Conservation (phyloP, 352 stramenopile species). For the Phytophthora podocarpi region DNA sequence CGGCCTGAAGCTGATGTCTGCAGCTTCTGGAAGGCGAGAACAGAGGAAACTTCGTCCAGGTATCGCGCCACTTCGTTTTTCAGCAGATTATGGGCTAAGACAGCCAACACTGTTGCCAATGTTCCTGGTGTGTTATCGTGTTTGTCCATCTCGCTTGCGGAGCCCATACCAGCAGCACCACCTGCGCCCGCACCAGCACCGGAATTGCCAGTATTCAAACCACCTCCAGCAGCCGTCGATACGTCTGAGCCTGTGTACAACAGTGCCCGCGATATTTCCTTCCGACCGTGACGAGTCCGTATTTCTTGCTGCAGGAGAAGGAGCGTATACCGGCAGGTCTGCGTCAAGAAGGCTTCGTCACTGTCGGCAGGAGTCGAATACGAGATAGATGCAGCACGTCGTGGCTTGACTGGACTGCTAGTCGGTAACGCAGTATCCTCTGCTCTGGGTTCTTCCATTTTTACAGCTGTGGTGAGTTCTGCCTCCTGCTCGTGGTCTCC, state of each 20-base stretch:
- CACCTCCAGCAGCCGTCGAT: slow-evolving; percentile 17
- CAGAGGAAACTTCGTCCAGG: slow-evolving; percentile 69
- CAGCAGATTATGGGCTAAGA: slow-evolving; percentile 80
- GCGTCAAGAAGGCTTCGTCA: slow-evolving; percentile 58
- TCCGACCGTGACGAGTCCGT: slow-evolving; percentile 71
- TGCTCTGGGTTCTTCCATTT: slow-evolving; percentile 21
- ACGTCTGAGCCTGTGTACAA: slow-evolving; percentile 51
- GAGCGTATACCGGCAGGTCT: slow-evolving; percentile 73
- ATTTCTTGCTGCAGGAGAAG: slow-evolving; percentile 86
- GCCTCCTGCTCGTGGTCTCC: slow-evolving; percentile 18
- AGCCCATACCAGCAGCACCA: slow-evolving; percentile 24
- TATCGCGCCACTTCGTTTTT: slow-evolving; percentile 77
- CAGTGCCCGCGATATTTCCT: slow-evolving; percentile 66
- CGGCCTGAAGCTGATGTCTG: slow-evolving; percentile 60
- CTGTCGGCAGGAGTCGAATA: slow-evolving; percentile 32
- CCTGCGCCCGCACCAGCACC: slow-evolving; percentile 6
- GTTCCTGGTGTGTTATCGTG: slow-evolving; percentile 46
- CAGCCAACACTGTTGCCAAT: slow-evolving; percentile 60
- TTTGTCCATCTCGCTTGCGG: slow-evolving; percentile 47
- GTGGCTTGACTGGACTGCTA: slow-evolving; percentile 30
- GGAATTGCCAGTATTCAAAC: slow-evolving; percentile 11
- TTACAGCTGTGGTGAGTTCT: slow-evolving; percentile 25
- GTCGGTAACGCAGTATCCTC: slow-evolving; percentile 19
- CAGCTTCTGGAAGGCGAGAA: slow-evolving; percentile 65
- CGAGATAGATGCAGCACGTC: slow-evolving; percentile 34